Percentiles rank a stretch among this genome's conserved stretches.
Evolutionary conservation across 106 monocot species (phyloP).

Genomic region (Dendrobium officinale): DNA sequence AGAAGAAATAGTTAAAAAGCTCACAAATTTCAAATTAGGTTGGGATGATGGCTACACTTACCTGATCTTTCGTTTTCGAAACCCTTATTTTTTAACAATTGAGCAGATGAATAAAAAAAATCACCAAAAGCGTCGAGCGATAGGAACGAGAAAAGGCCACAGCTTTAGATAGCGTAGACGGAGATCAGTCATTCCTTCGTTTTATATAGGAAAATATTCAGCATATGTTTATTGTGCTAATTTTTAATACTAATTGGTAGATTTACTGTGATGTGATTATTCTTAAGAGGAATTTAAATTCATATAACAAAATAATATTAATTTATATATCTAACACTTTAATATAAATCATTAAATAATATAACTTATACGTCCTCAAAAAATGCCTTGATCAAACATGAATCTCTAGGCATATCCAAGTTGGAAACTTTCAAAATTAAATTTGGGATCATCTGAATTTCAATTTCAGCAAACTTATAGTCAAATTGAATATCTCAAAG

Average conservation of each 20-base stretch:
- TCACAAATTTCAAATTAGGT: neutral
- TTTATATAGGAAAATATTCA: neutral
- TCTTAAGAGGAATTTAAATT: too few species aligned
- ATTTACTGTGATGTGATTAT: too few species aligned
- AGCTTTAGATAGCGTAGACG: neutral
- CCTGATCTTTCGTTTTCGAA: neutral
- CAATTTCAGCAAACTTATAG: too few species aligned
- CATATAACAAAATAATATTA: too few species aligned
- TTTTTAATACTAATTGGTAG: neutral
- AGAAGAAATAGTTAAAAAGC: neutral
- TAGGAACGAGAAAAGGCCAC: slow-evolving; percentile 3
- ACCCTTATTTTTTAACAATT: neutral
- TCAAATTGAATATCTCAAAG: too few species aligned
- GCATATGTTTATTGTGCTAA: neutral
- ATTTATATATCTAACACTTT: too few species aligned
- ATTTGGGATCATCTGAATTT: too few species aligned
- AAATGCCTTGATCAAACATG: too few species aligned
- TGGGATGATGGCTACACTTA: neutral
- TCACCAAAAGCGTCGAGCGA: neutral
- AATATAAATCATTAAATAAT: too few species aligned
- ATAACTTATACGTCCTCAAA: too few species aligned
- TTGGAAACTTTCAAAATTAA: too few species aligned
- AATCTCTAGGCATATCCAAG: too few species aligned
- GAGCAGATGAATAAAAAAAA: neutral
- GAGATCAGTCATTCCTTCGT: neutral